Evolutionary conservation across 345 rosid species (phyloP), one percentile per base, ranked within the genome.

Genomic region (Noccaea caerulescens): DNA sequence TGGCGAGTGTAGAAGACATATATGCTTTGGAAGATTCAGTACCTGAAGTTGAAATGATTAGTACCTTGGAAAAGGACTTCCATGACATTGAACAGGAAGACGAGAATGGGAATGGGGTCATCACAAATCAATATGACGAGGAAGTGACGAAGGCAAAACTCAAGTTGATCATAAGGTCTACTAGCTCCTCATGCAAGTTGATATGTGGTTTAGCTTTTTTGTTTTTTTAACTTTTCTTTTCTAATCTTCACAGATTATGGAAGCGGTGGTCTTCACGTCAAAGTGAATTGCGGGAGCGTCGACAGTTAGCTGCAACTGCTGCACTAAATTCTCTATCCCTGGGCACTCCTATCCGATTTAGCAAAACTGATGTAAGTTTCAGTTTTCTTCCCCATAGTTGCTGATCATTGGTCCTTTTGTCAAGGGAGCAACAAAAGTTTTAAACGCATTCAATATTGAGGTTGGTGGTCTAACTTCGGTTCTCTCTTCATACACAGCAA

Each of bases 151-250:
- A 73, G 63, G 95, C 98, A 79, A 89, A 88, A 79, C 88, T 91
- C 71, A 91, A 84, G 84, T 79, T 89, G 86, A 88, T 89, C 69
- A 72, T 88, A 72, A 89, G 98, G 99, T 94, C 75, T 62, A 68
- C 38, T 57, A 63, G 72, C 78, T 76, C 46, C 46, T 70, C 60
- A 37, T 16, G 36, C 56, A 47, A 23, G 59, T 57, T 69, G 50
- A 49, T 61, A 10, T 8, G 42, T 41, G 66, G 42, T 49, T 63
- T 50, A 33, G 16, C 4, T 42, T 53, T 8, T 6, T 69, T 11
- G 34, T 23, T 45, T 11, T 27, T 1, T 1, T 20, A 57, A 54
- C 72, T 33, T 55, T 53, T 16, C 57, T 39, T 8, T 66, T 66
- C 46, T 58, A 71, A 42, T 60, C 64, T 73, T 78, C 58, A 60